Evolutionary conservation across 2,329 filamentous ascomycete species (phyloP).

Genomic region (Aspergillaceae sp.): DNA sequence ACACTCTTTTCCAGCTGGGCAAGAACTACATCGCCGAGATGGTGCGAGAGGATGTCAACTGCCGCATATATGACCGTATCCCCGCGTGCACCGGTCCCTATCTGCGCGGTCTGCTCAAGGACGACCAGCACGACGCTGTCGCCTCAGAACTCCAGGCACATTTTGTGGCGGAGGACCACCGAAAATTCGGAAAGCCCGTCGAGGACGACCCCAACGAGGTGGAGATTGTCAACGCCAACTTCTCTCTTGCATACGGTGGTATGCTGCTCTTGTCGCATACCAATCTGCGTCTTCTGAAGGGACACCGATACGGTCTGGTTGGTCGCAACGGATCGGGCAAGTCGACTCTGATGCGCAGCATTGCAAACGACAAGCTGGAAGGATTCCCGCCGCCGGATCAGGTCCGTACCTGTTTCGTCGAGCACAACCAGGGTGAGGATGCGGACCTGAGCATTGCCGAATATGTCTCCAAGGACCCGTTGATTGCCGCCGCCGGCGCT

Average conservation of each 20-base stretch:
- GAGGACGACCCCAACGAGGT: conserved; percentile 86
- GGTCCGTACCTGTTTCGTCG: conserved; percentile 92
- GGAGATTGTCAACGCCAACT: conserved; percentile 96
- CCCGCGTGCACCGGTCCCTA: conserved; percentile 63
- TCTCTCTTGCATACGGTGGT: conserved; percentile 93
- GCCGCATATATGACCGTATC: conserved; percentile 68
- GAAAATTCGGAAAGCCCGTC: conserved; percentile 73
- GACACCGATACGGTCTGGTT: conserved; percentile 93
- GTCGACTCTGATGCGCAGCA: conserved; percentile 97
- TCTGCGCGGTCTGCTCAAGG: conserved; percentile 59
- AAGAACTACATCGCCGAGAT: conserved; percentile 72
- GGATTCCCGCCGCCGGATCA: conserved; percentile 90
- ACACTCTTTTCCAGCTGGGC: conserved; percentile 54
- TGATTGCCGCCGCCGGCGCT: conserved; percentile 66
- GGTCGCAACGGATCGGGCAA: conserved; percentile 96
- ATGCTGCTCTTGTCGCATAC: conserved; percentile 96
- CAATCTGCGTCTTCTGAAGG: conserved; percentile 87
- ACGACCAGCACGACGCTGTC: conserved; percentile 55
- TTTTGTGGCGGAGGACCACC: conserved; percentile 76
- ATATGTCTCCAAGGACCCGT: conserved; percentile 82
- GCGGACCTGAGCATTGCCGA: conserved; percentile 93
- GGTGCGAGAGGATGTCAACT: conserved; percentile 81
- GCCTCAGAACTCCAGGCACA: conserved; percentile 65
- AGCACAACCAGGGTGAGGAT: conserved; percentile 98
- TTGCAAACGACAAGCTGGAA: conserved; percentile 90